These are phyloP conservation scores for Phytophthora capsici DNA, from an alignment of 352 stramenopile genomes.

Conservation along the genomic window DNA sequence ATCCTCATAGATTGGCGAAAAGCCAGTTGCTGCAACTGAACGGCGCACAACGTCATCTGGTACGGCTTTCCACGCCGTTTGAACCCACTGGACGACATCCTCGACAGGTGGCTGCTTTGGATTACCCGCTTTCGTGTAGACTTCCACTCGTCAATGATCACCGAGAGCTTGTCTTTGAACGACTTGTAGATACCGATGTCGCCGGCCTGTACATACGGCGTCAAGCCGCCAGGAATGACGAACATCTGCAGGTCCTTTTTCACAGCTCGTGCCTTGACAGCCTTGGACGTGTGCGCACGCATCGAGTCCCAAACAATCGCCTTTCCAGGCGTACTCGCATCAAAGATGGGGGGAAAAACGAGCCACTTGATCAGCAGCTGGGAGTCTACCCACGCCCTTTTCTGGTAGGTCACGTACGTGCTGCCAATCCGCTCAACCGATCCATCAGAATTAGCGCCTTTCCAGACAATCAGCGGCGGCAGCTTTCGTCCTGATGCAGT, in stretches of 20 bases:
- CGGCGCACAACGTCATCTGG: not conserved
- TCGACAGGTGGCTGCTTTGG: not conserved
- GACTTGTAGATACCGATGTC: too few species aligned
- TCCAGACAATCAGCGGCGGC: not conserved
- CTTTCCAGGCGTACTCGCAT: too few species aligned
- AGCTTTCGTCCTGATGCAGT: not conserved
- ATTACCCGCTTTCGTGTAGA: not conserved
- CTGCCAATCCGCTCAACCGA: not conserved
- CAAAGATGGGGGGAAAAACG: too few species aligned
- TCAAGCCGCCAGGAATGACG: too few species aligned
- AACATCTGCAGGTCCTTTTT: too few species aligned
- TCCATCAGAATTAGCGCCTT: not conserved
- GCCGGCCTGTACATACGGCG: too few species aligned
- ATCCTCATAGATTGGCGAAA: not conserved
- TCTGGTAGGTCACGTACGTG: too few species aligned
- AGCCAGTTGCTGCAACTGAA: not conserved
- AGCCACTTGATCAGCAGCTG: too few species aligned
- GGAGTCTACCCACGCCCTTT: too few species aligned
- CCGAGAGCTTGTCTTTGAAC: slow-evolving; percentile 7
- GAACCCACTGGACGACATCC: not conserved
- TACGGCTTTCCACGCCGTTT: slow-evolving; percentile 5
- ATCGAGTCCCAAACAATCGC: too few species aligned
- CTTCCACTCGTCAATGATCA: slow-evolving; percentile 3
- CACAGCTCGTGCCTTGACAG: too few species aligned
- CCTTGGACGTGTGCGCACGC: too few species aligned